phyloP scores from a whole-genome alignment of 768 basidiomycete species.

The Kwoniella europaea region DNA sequence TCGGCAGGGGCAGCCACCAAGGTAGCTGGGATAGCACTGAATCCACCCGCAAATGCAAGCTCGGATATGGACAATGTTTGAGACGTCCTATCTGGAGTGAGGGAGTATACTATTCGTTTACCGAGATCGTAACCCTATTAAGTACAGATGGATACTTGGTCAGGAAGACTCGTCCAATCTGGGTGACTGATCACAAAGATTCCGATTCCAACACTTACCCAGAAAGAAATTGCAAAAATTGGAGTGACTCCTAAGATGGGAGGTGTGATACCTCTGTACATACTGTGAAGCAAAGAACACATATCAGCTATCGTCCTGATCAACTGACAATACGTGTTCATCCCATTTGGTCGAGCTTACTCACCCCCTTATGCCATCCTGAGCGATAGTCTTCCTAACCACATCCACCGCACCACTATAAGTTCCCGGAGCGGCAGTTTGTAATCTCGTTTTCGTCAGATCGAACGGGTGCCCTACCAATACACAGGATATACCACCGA shows the following conservation, averaged over 20 bases:
- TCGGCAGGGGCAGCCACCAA: conserved; percentile 94
- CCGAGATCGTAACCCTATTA: conserved; percentile 87
- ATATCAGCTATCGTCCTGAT: neutral
- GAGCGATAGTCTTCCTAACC: conserved; percentile 84
- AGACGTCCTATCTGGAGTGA: conserved; percentile 77
- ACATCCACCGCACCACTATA: conserved; percentile 94
- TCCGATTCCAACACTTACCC: conserved; percentile 64
- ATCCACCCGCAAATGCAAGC: conserved; percentile 88
- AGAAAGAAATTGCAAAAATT: conserved; percentile 97
- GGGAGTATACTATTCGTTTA: conserved; percentile 76
- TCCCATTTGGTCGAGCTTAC: neutral
- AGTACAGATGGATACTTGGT: neutral
- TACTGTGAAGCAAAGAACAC: conserved; percentile 31
- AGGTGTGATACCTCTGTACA: conserved; percentile 72
- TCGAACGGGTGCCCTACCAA: conserved; percentile 92
- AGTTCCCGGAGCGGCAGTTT: conserved; percentile 84
- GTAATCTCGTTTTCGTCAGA: conserved; percentile 74
- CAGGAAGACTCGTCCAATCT: too few species aligned
- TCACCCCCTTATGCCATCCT: conserved; percentile 87
- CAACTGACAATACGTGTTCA: too few species aligned
- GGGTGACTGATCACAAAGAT: too few species aligned
- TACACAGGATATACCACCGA: conserved; percentile 70
- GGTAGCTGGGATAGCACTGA: conserved; percentile 90
- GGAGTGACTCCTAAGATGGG: conserved; percentile 94
- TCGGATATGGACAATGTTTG: conserved; percentile 72